Base-by-base conservation (phyloP, 352 stramenopile species). In the Globisporangium emineosum region DNA sequence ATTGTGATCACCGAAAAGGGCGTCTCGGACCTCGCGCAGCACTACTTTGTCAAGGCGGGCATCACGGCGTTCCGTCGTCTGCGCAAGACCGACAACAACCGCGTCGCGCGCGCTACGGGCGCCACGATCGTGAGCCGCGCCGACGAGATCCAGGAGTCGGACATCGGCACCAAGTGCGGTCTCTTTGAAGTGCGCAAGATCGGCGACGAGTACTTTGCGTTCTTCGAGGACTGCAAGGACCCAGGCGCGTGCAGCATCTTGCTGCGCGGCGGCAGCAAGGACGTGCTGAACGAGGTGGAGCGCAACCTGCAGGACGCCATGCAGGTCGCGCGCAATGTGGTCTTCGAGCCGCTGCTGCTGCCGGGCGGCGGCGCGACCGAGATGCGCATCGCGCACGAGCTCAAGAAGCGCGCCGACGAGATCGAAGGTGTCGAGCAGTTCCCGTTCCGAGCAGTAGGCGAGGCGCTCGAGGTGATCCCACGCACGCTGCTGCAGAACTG, bases 1-100 rank as follows among this genome's bases (percentile, higher is more conserved):
- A 96, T 99, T 79, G 97, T 99, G 52, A 98, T 99, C 73, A 99
- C 97, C 27, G 98, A 99, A 86, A 99, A 99, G 83, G 98, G 98
- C 57, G 97, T 99, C 13, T 98, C 90, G 30, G 98, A 99, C 78
- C 83, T 99, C 65, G 97, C 97, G 10, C 97, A 99, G 85, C 98
- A 99, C 84, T 99, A 99, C 86, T 97, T 99, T 66, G 88, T 98
- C 69, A 99, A 99, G 86, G 97, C 97, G 0, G 96, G 97, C 68
- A 99, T 99, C 72, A 99, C 97, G 33, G 97, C 96, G n/a, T 99
- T 99, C 82, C 91, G 98, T 60, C 89, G 98, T 62, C 81, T 99
- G 53, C 85, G 98, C 21, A 99, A 99, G 86, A 99, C 96, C 9
- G 98, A 99, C 84, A 99, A 99, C 90, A 99, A 99, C 83, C 97